Evolutionary conservation across 208 protist species (phyloP), one percentile per base, ranked within the genome.

Genomic region (Acanthamoeba royreba): DNA sequence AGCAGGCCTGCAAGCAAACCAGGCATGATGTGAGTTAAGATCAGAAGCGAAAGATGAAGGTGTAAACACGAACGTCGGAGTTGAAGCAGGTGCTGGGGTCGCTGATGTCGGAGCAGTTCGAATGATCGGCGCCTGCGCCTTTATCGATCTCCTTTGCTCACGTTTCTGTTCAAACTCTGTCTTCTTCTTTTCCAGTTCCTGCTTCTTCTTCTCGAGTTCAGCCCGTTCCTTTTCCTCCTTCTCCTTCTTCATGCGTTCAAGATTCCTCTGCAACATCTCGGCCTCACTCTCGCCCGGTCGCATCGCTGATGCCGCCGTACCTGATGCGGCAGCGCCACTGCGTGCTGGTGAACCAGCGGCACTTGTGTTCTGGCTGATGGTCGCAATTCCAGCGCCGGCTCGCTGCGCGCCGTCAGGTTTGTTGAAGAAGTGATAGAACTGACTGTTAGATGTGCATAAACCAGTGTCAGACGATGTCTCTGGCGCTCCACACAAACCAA

Each of bases 401-500:
- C 47, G 42, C 42, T 58, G 45, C 13, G n/a, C 43, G 19, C 77
- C 77, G 31, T 35, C 77, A 25, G 77, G 77, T 31, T 87, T 87
- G 77, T 55, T 87, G 47, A 87, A 87, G 77, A 87, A 87, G 38
- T 87, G 77, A 52, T 87, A 87, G 47, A 58, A 87, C 42, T 87
- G 77, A 33, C 77, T 87, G 77, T 81, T 22, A 5, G 33, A 35
- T 87, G 61, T 72, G 4, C 61, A 15, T 72, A 33, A 72, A 33
- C n/a, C 9, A 19, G n/a, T 25, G 55, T 11, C n/a, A 7, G 5
- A 31, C 22, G 4, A n/a, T 28, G 53, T n/a, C 25, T 61, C 25
- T n/a, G 53, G 11, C 25, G 2, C 25, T 4, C 3, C 13, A n/a
- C 9, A 25, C 22, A 25, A 69, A 13, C 13, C 9, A 55, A n/a